phyloP scores from a whole-genome alignment of 1,139 yeast genomes.

The Magnusiomyces suaveolens region DNA sequence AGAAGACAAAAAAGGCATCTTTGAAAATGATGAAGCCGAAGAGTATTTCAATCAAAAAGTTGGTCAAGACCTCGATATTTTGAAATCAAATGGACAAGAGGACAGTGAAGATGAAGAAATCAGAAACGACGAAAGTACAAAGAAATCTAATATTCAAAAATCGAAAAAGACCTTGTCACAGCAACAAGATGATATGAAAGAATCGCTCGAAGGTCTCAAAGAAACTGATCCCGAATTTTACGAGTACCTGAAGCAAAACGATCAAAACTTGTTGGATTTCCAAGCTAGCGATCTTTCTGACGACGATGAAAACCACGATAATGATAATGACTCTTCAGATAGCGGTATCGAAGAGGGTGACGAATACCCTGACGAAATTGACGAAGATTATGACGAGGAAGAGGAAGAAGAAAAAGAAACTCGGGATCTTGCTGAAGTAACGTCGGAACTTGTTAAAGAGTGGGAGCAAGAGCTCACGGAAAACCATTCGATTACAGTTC shows the following conservation, averaged over 20 bases:
- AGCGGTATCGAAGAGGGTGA: constrained; percentile 20
- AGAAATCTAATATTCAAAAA: constrained; percentile 3
- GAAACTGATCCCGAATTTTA: constrained; percentile 16
- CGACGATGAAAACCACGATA: constrained; percentile 25
- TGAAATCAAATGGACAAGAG: constrained; percentile 29
- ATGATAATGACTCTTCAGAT: constrained; percentile 20
- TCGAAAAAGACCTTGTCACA: constrained; percentile 9
- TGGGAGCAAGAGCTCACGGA: constrained; percentile 54
- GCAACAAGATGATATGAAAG: constrained; percentile 10
- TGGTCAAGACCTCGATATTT: constrained; percentile 19
- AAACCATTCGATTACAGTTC: constrained; percentile 43
- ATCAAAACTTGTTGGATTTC: constrained; percentile 28
- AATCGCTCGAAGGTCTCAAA: constrained; percentile 13
- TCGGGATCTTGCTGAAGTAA: constrained; percentile 40
- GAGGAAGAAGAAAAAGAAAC: constrained; percentile 15
- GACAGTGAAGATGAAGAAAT: constrained; percentile 16
- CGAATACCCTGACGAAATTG: constrained; percentile 19
- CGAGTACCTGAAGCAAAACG: constrained; percentile 25
- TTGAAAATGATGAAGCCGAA: constrained; percentile 25
- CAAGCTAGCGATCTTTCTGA: constrained; percentile 11
- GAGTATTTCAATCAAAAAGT: constrained; percentile 1
- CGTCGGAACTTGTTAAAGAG: constrained; percentile 48
- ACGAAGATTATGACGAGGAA: constrained; percentile 25
- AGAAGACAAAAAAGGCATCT: constrained; percentile 18
- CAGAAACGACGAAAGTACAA: constrained; percentile 5